phyloP scores from a whole-genome alignment of 768 basidiomycete species.

The Daedaleopsis sinensis region DNA sequence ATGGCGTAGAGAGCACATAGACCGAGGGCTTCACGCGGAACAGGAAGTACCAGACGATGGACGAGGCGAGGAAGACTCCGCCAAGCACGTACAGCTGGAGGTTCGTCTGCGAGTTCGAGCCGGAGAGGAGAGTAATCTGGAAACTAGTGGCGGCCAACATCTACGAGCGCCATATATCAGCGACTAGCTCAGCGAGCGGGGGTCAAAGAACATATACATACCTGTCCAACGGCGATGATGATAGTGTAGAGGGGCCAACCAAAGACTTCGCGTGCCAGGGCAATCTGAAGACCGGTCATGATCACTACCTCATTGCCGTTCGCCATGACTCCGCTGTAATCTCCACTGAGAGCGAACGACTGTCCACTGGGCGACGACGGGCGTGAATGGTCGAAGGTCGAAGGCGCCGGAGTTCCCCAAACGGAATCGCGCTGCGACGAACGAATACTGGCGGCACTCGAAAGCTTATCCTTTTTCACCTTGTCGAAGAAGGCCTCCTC shows the following conservation, averaged over 20 bases:
- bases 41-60: slow-evolving; percentile 86
- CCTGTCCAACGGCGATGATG: slow-evolving; percentile 80
- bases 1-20: slow-evolving; percentile 83
- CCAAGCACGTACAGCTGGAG: slow-evolving; percentile 91
- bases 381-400: slow-evolving; percentile 60
- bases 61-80: slow-evolving; percentile 82
- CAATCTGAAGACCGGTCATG: slow-evolving; percentile 85
- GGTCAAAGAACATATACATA: slow-evolving; percentile 38
- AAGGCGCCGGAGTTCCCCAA: slow-evolving; percentile 74
- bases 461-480: slow-evolving; percentile 86
- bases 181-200: neutral
- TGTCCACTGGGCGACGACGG: slow-evolving; percentile 66
- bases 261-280: slow-evolving; percentile 74
- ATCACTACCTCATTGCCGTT: slow-evolving; percentile 57
- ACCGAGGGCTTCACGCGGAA: slow-evolving; percentile 89
- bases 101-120: slow-evolving; percentile 80
- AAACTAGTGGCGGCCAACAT: slow-evolving; percentile 93
- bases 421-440: slow-evolving; percentile 81
- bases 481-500: slow-evolving; percentile 93
- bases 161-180: slow-evolving; percentile 32
- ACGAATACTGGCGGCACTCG: slow-evolving; percentile 76
- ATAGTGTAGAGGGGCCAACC: slow-evolving; percentile 95
- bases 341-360: slow-evolving; percentile 50
- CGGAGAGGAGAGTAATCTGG: slow-evolving; percentile 90
- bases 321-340: slow-evolving; percentile 48